Conservation (phyloP, 805 yeast species). For the Metschnikowia picachoensis region DNA sequence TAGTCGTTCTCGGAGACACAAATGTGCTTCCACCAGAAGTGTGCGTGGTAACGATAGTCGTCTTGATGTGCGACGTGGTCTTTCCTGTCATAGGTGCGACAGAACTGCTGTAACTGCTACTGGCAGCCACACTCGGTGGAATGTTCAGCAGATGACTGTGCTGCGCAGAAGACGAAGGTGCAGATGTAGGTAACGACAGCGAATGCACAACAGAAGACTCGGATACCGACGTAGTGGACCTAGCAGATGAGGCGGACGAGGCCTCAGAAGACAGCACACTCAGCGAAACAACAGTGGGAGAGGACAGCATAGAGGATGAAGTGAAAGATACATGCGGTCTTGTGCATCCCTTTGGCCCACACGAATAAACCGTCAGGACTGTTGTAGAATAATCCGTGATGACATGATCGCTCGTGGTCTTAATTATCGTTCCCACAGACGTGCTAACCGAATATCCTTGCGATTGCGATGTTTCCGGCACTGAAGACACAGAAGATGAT, state of each 20-base stretch:
- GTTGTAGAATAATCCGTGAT: neutral
- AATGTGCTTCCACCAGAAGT: neutral
- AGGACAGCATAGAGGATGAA: neutral
- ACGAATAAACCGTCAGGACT: neutral
- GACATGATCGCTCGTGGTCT: neutral
- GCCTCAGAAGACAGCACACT: neutral
- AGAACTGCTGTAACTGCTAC: neutral
- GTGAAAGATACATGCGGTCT: neutral
- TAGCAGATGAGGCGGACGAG: neutral
- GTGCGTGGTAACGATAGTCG: constrained; percentile 1
- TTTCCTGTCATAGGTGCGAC: neutral
- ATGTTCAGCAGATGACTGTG: neutral
- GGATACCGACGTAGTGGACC: neutral
- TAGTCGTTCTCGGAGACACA: neutral
- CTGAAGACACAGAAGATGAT: neutral
- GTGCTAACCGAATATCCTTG: too few relatives aligned
- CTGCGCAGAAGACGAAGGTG: neutral
- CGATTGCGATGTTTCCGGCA: too few relatives aligned
- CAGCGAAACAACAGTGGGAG: neutral
- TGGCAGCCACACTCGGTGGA: neutral
- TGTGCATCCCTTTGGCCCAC: neutral
- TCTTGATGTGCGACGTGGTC: neutral
- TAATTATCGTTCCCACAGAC: too few relatives aligned
- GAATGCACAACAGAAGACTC: neutral
- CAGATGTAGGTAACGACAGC: neutral